Percentiles rank a stretch among this genome's conserved stretches.
phyloP scores from a whole-genome alignment of 2,329 filamentous ascomycete species.

The Pyricularia pennisetigena region DNA sequence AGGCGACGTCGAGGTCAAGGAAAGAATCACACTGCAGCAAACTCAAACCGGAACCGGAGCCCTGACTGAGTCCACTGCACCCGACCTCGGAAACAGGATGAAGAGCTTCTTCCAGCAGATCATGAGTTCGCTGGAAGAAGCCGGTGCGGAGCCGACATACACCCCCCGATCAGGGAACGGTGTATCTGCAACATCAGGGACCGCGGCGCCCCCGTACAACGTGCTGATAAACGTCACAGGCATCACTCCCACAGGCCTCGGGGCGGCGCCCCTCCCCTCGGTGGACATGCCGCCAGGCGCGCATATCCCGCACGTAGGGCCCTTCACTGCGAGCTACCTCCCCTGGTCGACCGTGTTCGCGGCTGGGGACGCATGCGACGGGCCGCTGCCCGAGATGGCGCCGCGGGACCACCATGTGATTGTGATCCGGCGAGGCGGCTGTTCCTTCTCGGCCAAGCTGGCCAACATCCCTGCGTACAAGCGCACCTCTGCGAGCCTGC shows the following conservation, averaged over 20 bases:
- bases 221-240: constrained; percentile 24
- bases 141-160: constrained; percentile 13
- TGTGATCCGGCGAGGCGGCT: constrained; percentile 71
- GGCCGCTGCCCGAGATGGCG: constrained; percentile 39
- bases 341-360: constrained; percentile 65
- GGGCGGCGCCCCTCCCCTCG: constrained; percentile 40
- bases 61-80: not conserved
- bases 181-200: not conserved
- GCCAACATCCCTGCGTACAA: constrained; percentile 73
- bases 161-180: not conserved
- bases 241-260: constrained; percentile 23
- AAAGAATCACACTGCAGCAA: not conserved
- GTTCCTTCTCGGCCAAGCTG: constrained; percentile 76
- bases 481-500: constrained; percentile 50
- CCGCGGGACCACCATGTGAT: constrained; percentile 62
- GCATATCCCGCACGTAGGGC: constrained; percentile 19
- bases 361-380: constrained; percentile 57
- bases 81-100: constrained; percentile 30
- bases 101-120: constrained; percentile 34
- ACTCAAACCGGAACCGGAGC: not conserved
- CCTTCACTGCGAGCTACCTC: constrained; percentile 34
- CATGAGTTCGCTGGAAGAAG: constrained; percentile 29
- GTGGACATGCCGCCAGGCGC: constrained; percentile 27
- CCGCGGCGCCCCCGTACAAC: constrained; percentile 14
- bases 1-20: not conserved